A percentile compares a stretch with the other conserved stretches of the same genome.
Evolutionary conservation across 495 filamentous ascomycete genomes (phyloP).

Genomic region (Bryoglossum gracile): DNA sequence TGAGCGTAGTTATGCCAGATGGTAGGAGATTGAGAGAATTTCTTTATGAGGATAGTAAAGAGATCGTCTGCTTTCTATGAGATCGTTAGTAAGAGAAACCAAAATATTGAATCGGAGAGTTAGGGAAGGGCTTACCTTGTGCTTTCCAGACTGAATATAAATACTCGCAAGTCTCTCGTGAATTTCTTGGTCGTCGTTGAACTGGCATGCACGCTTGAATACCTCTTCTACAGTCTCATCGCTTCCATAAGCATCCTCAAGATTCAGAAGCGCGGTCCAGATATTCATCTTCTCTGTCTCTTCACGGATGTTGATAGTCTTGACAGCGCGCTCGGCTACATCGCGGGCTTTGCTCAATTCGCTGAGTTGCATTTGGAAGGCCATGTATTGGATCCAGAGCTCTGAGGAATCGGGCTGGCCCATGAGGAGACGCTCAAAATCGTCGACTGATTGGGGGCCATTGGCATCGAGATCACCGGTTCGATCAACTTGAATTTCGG

Average conservation of each 20-base stretch:
- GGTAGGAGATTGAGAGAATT: conserved; percentile 66
- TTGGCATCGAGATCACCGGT: conserved; percentile 83
- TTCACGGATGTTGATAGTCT: conserved; percentile 80
- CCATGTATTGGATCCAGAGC: conserved; percentile 94
- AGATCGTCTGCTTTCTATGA: conserved; percentile 79
- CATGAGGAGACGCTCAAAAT: conserved; percentile 89
- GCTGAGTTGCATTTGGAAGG: conserved; percentile 86
- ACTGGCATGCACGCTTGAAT: conserved; percentile 89
- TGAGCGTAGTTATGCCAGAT: conserved; percentile 93
- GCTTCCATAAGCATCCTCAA: conserved; percentile 85
- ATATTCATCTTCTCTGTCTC: conserved; percentile 87
- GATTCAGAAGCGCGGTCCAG: conserved; percentile 89
- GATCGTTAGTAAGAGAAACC: conserved; percentile 28
- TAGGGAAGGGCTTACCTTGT: conserved; percentile 48
- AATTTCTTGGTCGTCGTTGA: conserved; percentile 86
- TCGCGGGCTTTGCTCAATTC: conserved; percentile 80
- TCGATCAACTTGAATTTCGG: conserved; percentile 75
- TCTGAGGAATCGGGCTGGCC: conserved; percentile 83
- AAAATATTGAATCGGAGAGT: no score
- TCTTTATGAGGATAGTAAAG: conserved; percentile 78
- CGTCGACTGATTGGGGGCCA: conserved; percentile 83
- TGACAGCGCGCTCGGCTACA: conserved; percentile 80
- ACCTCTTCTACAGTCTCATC: conserved; percentile 78
- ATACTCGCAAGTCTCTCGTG: conserved; percentile 87
- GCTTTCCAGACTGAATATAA: conserved; percentile 84